A percentile compares a stretch with the other conserved stretches of the same genome.
Evolutionary conservation across 148 eudicot species (phyloP).

Genomic region (Beta vulgaris): DNA sequence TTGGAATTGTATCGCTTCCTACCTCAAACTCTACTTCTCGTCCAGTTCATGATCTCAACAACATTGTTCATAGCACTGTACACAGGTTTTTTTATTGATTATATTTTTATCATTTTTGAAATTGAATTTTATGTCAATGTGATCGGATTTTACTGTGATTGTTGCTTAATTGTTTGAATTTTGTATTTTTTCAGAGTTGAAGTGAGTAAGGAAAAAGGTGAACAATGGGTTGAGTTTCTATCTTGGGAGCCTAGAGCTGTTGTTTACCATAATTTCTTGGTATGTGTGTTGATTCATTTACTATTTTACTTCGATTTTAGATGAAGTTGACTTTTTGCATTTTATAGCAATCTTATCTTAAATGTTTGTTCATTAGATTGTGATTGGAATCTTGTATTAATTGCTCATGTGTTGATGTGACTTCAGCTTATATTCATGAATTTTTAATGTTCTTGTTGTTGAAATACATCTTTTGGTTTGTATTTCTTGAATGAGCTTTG

Average conservation of each 20-base stretch:
- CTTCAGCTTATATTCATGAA: neutral
- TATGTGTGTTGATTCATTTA: constrained; percentile 19
- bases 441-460: neutral
- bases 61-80: constrained; percentile 46
- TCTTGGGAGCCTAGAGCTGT: constrained; percentile 98
- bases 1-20: constrained; percentile 64
- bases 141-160: neutral
- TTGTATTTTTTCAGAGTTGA: constrained; percentile 33
- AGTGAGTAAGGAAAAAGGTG: constrained; percentile 42
- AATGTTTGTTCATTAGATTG: neutral
- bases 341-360: neutral
- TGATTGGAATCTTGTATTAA: neutral
- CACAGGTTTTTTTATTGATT: constrained; percentile 43
- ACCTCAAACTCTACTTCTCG: constrained; percentile 28
- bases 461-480: neutral
- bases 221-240: constrained; percentile 80
- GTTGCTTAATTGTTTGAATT: neutral
- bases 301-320: neutral
- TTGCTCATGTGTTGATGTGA: neutral
- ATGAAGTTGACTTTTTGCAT: neutral
- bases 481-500: neutral
- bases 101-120: neutral
- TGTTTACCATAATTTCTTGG: constrained; percentile 86
- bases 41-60: constrained; percentile 57
- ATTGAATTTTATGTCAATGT: constrained; percentile 6